A percentile compares a stretch with the other conserved stretches of the same genome.
phyloP scores from a whole-genome alignment of 2,329 filamentous ascomycete genomes.

The Cladophialophora exuberans region DNA sequence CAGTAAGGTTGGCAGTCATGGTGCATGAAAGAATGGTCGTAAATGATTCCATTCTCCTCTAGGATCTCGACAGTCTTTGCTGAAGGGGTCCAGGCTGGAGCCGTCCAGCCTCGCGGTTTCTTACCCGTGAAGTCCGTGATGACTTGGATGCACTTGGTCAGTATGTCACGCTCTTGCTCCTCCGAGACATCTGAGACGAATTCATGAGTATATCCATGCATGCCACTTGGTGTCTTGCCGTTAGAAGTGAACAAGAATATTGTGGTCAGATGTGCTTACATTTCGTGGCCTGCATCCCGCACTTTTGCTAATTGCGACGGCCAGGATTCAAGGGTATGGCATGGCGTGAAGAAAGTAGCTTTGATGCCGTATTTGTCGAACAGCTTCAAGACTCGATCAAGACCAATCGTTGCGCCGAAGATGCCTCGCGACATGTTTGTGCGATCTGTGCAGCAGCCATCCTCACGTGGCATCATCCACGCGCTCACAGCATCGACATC shows the following conservation, averaged over 20 bases:
- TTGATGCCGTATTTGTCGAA: conserved; percentile 49
- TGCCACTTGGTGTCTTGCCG: conserved; percentile 30
- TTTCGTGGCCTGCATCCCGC: conserved; percentile 47
- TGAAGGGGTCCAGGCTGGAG: conserved; percentile 47
- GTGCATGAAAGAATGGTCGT: conserved; percentile 54
- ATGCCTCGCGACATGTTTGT: conserved; percentile 31
- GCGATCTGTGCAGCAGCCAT: conserved; percentile 41
- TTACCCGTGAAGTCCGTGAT: conserved; percentile 43
- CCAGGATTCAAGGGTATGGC: conserved; percentile 61
- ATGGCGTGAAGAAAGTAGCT: conserved; percentile 63
- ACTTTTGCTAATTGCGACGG: conserved; percentile 44
- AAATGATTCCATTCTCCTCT: conserved; percentile 47
- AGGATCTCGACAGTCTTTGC: conserved; percentile 44
- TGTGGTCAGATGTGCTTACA: conserved; percentile 29
- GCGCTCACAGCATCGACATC: conserved; percentile 51
- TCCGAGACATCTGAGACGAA: conserved; percentile 35
- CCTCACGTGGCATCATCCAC: conserved; percentile 54
- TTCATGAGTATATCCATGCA: conserved; percentile 52
- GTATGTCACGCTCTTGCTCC: conserved; percentile 42
- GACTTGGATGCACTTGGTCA: conserved; percentile 42
- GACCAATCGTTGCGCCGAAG: conserved; percentile 33
- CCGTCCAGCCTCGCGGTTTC: conserved; percentile 47
- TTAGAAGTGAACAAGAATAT: conserved; percentile 36
- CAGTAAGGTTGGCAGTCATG: conserved; percentile 42
- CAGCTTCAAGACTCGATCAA: conserved; percentile 42